Conservation (phyloP, 352 stramenopile genomes). For the Globisporangium abappressorium region DNA sequence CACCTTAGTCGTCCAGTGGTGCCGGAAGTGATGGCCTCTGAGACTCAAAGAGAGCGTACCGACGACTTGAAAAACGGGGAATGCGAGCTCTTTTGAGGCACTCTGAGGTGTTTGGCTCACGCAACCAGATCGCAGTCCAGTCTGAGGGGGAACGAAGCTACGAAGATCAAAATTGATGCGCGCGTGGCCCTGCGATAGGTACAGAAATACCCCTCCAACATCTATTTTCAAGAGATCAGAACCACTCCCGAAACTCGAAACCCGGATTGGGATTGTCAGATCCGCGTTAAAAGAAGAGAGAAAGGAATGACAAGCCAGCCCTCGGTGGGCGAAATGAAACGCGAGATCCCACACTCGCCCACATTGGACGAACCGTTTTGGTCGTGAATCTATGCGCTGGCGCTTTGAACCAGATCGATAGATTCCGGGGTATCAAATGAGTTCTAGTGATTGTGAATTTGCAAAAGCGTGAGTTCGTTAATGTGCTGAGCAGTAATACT, state of each 20-base stretch:
- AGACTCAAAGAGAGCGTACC: not conserved
- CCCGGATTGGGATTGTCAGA: not conserved
- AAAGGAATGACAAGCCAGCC: not conserved
- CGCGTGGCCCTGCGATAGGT: not conserved
- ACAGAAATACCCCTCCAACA: not conserved
- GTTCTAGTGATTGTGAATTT: not conserved
- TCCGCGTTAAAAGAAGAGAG: not conserved
- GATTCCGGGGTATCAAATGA: not conserved
- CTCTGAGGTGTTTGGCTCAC: not conserved
- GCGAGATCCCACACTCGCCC: no score
- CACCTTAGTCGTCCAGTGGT: not conserved
- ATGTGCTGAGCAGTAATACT: not conserved
- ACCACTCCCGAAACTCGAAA: not conserved
- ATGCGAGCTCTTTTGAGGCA: constrained; percentile 1
- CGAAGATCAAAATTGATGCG: not conserved
- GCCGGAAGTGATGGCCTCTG: not conserved
- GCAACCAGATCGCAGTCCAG: not conserved
- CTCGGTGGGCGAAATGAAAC: not conserved
- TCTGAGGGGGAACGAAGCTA: not conserved
- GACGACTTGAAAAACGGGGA: not conserved
- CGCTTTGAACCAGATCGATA: not conserved
- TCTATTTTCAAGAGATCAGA: constrained; percentile 1
- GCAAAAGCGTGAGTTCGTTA: not conserved
- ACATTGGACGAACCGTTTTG: not conserved
- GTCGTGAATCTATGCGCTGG: not conserved